Evolutionary conservation across 306 rosid genomes (phyloP), one percentile per base, ranked within the genome.

Genomic region (Carpinus fangiana): DNA sequence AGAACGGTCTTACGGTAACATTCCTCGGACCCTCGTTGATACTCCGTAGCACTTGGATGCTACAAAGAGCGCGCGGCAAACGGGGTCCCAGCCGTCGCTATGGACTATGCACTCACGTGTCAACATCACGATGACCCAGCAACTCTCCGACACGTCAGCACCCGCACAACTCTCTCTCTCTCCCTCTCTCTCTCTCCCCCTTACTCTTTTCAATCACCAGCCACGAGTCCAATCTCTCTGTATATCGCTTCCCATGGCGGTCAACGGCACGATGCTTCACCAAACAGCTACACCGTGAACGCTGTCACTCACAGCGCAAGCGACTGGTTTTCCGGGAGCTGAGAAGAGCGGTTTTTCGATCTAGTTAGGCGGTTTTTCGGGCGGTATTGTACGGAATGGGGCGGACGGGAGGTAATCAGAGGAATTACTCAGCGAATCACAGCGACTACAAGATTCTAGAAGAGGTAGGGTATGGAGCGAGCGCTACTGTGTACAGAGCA

Each of bases 381-480:
- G 21, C 10, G 48, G 36, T 47, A 57, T 5, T 59, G 41, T 26
- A n/a, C 14, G 31, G 11, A 20, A 62, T 88, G 89, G 89, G 90
- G 68, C 80, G 87, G 86, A 90, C 85, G 88, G 89, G 92, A 11
- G 87, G 82, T 5, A 77, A 45, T 26, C 70, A 81, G n/a, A 90
- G 82, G 76, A 78, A 77, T 71, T 89, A 85, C 87, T 88, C 92
- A 5, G 94, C 85, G 5, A 89, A 85, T 73, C 80, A 92, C 0
- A 45, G 12, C 57, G 99, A 96, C 76, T 96, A 93, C 85, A 91
- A 84, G 87, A 98, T 90, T 86, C 93, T 96, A 2, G 99, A 96
- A 81, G 99, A 91, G 87, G 90, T 96, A 14, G 99, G 99, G n/a
- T 85, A 87, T 71, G 99, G 99, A 10, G 97, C 99, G 1, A 96